These are phyloP conservation scores for Kwoniella dendrophila DNA, from an alignment of 768 basidiomycete genomes.

Conservation along the genomic window DNA sequence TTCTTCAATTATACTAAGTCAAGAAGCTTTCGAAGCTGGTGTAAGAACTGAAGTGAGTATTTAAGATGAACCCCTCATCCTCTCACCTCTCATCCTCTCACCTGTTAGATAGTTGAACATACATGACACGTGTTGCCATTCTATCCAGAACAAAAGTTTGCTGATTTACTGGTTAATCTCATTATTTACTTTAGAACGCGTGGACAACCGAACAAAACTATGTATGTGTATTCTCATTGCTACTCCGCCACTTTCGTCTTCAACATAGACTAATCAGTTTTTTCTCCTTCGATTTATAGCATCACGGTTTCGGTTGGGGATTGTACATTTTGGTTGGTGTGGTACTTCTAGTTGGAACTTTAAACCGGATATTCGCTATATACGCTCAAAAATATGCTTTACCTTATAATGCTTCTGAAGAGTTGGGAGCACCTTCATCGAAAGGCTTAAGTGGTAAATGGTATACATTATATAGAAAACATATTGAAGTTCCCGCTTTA, in stretches of 20 bases:
- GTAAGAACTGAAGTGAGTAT: constrained; percentile 21
- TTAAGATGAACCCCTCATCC: too few species aligned
- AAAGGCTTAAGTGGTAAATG: background rate
- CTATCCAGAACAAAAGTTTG: background rate
- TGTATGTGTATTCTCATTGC: constrained; percentile 15
- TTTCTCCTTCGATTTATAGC: constrained; percentile 4
- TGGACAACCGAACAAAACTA: constrained; percentile 23
- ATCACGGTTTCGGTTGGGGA: constrained; percentile 36
- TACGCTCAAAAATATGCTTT: background rate
- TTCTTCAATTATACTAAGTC: constrained; percentile 17
- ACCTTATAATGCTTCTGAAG: background rate
- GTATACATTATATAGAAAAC: constrained; percentile 20
- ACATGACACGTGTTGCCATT: too few species aligned
- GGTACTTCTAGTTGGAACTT: constrained; percentile 19
- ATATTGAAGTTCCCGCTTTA: constrained; percentile 27
- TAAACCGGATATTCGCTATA: constrained; percentile 17
- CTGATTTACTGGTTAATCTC: background rate
- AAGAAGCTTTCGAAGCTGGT: constrained; percentile 17
- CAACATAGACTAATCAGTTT: background rate
- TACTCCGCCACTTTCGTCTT: background rate
- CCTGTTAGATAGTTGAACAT: too few species aligned
- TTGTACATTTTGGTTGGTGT: constrained; percentile 29
- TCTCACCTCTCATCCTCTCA: too few species aligned
- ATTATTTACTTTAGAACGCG: constrained; percentile 8
- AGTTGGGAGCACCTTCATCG: background rate